These are phyloP conservation scores for Sedum album DNA, from an alignment of 164 flowering plant genomes.

Conservation along the genomic window DNA sequence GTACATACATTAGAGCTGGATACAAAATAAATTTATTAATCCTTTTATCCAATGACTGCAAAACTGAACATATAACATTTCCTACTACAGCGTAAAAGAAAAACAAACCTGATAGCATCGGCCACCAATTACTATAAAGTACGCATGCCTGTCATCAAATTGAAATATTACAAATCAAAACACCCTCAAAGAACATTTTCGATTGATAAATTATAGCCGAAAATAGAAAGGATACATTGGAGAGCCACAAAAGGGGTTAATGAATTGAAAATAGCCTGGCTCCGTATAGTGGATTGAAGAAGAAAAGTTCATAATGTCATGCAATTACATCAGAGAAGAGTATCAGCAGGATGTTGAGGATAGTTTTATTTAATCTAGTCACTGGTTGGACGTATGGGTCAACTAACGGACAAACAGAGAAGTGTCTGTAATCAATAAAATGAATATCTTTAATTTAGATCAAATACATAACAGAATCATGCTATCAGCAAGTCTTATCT, in stretches of 20 bases:
- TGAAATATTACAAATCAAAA: not conserved
- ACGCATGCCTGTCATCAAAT: slow-evolving; percentile 76
- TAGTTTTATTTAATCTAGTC: too few species aligned
- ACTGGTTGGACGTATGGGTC: too few species aligned
- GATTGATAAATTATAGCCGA: not conserved
- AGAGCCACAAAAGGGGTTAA: slow-evolving; percentile 77
- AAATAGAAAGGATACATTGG: not conserved
- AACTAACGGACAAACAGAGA: too few species aligned
- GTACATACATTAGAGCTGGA: slow-evolving; percentile 86
- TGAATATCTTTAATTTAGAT: too few species aligned
- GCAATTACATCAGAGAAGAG: too few species aligned
- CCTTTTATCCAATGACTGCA: slow-evolving; percentile 6
- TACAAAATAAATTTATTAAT: slow-evolving; percentile 8
- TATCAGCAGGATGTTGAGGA: too few species aligned
- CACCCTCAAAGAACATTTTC: not conserved
- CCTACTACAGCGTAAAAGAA: not conserved
- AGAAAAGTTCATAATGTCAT: too few species aligned
- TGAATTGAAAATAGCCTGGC: too few species aligned
- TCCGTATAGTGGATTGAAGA: too few species aligned
- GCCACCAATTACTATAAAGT: slow-evolving; percentile 95
- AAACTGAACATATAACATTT: not conserved
- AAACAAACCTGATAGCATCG: slow-evolving; percentile 75
- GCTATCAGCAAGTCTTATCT: too few species aligned
- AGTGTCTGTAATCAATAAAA: too few species aligned
- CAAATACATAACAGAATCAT: not conserved